These are phyloP conservation scores for Trichoderma guizhouense DNA, from an alignment of 2,329 filamentous ascomycete genomes.

Conservation along the genomic window DNA sequence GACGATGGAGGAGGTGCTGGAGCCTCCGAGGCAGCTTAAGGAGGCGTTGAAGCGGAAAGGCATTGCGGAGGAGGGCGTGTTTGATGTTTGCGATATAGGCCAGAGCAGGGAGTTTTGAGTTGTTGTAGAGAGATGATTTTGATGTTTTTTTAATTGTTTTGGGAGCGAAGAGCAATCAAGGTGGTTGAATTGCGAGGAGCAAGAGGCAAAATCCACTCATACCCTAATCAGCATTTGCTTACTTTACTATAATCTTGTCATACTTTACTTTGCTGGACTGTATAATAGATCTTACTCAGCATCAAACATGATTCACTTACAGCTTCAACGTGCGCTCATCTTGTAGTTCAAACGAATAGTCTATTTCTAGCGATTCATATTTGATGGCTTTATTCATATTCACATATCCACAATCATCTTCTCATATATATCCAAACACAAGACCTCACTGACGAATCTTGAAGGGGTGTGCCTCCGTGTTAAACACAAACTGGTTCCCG, in stretches of 20 bases:
- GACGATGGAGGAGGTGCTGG: constrained; percentile 78
- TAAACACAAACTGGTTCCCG: constrained; percentile 48
- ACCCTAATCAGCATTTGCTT: neutral
- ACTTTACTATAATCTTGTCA: neutral
- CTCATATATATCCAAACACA: neutral
- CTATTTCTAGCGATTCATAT: constrained; percentile 3
- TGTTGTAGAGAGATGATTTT: neutral
- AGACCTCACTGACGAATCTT: constrained; percentile 19
- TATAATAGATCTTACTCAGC: neutral
- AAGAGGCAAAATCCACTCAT: neutral
- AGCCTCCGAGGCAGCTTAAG: constrained; percentile 71
- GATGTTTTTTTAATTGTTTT: neutral
- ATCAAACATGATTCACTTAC: neutral
- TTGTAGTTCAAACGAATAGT: neutral
- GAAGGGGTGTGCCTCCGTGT: constrained; percentile 49
- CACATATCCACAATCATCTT: neutral
- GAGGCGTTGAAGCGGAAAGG: constrained; percentile 67
- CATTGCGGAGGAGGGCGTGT: constrained; percentile 67
- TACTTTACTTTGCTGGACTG: neutral
- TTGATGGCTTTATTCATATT: neutral
- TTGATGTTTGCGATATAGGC: constrained; percentile 81
- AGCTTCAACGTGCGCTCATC: neutral
- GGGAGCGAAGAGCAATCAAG: neutral
- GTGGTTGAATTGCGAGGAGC: neutral
- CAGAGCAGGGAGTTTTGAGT: constrained; percentile 72